phyloP scores from a whole-genome alignment of 2,329 filamentous ascomycete genomes.

The Aspergillus luchuensis region DNA sequence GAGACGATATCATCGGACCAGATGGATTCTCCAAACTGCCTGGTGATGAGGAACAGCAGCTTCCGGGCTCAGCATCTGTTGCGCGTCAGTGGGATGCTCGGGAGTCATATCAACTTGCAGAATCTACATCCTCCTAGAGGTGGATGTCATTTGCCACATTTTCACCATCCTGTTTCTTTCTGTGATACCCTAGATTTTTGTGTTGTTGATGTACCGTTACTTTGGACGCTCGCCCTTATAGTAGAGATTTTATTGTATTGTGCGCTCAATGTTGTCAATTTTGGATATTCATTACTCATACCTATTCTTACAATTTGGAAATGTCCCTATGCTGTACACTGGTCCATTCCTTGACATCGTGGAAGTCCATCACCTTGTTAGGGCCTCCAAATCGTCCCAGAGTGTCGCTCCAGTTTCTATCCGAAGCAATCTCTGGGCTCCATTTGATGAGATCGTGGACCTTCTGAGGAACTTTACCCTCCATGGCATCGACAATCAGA shows the following conservation, averaged over 20 bases:
- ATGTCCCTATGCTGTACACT: slow-evolving; percentile 21
- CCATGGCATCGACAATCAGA: slow-evolving; percentile 51
- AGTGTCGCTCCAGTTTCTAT: slow-evolving; percentile 50
- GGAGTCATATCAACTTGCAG: slow-evolving; percentile 31
- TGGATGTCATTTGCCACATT: slow-evolving; percentile 4
- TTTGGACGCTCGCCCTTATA: not conserved
- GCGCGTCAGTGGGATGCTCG: slow-evolving; percentile 16
- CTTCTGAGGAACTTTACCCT: slow-evolving; percentile 45
- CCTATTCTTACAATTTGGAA: slow-evolving; percentile 18
- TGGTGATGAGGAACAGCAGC: slow-evolving; percentile 37
- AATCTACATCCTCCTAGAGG: slow-evolving; percentile 16
- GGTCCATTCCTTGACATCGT: slow-evolving; percentile 47
- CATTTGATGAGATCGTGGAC: slow-evolving; percentile 51
- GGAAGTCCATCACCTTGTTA: slow-evolving; percentile 52
- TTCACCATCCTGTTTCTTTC: slow-evolving; percentile 1
- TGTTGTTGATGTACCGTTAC: not conserved
- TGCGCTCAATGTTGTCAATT: not conserved
- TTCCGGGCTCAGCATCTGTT: slow-evolving; percentile 17
- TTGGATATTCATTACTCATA: not conserved
- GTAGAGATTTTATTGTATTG: not conserved
- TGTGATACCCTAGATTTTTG: slow-evolving; percentile 19
- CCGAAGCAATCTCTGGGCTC: slow-evolving; percentile 53
- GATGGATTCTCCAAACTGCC: slow-evolving; percentile 36
- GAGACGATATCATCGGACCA: slow-evolving; percentile 21
- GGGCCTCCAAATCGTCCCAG: slow-evolving; percentile 52